A percentile compares a stretch with the other conserved stretches of the same genome.
These are phyloP conservation scores for Kazachstania viticola DNA, from an alignment of 805 yeast species.

Conservation along the genomic window DNA sequence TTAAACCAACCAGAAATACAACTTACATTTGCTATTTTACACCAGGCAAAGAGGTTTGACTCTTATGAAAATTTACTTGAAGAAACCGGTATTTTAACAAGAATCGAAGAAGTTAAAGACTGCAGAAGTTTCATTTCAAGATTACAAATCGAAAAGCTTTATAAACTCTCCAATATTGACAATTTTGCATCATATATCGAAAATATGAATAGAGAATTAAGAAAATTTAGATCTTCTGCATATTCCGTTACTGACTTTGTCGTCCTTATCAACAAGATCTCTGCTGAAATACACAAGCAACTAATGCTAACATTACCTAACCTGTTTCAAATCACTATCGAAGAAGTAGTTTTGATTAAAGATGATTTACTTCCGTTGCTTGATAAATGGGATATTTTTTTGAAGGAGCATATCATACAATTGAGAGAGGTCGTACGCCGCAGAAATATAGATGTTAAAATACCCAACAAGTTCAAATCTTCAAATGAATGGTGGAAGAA, in stretches of 20 bases:
- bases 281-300: constrained; percentile 42
- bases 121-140: no score
- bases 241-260: constrained; percentile 60
- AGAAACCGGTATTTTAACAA: no score
- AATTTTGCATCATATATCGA: no score
- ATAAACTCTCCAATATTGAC: no score
- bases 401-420: constrained; percentile 23
- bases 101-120: no score
- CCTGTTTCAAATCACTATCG: constrained; percentile 34
- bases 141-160: no score
- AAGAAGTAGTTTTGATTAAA: constrained; percentile 26
- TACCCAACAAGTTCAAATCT: constrained; percentile 4
- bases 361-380: constrained; percentile 27
- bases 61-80: no score
- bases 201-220: constrained; percentile 48
- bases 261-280: constrained; percentile 51
- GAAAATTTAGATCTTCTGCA: constrained; percentile 43
- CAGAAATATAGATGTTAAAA: constrained; percentile 1
- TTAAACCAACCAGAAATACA: no score
- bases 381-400: constrained; percentile 44
- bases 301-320: constrained; percentile 31
- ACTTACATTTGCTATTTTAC: no score
- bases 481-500: constrained; percentile 34
- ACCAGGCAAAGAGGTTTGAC: no score
- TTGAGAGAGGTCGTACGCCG: constrained; percentile 66